A percentile compares a stretch with the other conserved stretches of the same genome.
Conservation (phyloP, 2,329 filamentous ascomycete genomes). For the Colletotrichum destructivum region DNA sequence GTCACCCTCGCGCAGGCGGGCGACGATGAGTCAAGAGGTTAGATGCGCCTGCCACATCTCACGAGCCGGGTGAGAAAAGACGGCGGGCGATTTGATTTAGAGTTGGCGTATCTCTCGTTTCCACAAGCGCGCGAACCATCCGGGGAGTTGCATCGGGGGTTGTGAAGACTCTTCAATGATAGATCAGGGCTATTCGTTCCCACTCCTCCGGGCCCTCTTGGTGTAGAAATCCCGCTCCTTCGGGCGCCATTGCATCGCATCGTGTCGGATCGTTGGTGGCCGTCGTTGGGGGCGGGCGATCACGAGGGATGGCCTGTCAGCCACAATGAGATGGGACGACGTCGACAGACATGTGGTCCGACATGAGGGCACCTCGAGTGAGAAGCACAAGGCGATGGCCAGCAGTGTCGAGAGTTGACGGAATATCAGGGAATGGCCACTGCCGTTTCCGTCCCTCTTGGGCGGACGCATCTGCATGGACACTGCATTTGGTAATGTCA, state of each 20-base stretch:
- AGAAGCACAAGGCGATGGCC: conserved; percentile 16
- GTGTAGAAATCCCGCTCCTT: conserved; percentile 8
- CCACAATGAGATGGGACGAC: conserved; percentile 34
- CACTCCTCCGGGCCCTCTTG: conserved; percentile 20
- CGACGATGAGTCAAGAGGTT: background rate
- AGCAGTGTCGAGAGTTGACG: conserved; percentile 8
- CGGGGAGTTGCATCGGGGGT: conserved; percentile 17
- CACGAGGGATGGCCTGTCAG: conserved; percentile 31
- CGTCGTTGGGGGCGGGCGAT: conserved; percentile 11
- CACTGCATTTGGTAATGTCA: conserved; percentile 25
- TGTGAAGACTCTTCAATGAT: conserved; percentile 13
- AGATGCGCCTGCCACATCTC: conserved; percentile 14
- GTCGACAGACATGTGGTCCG: conserved; percentile 35
- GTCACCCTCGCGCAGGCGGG: background rate
- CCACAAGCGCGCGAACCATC: conserved; percentile 36
- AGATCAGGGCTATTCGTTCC: conserved; percentile 27
- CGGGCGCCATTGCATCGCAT: conserved; percentile 10
- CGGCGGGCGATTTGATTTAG: conserved; percentile 26
- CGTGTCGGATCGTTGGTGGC: conserved; percentile 13
- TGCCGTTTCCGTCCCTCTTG: conserved; percentile 8
- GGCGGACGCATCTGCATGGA: conserved; percentile 24
- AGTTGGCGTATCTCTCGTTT: conserved; percentile 25
- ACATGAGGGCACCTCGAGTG: conserved; percentile 29
- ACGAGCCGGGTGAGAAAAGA: conserved; percentile 1
- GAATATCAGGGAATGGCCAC: conserved; percentile 1